Base-by-base conservation (phyloP, 345 rosid genomes). In the Bruguiera parviflora region DNA sequence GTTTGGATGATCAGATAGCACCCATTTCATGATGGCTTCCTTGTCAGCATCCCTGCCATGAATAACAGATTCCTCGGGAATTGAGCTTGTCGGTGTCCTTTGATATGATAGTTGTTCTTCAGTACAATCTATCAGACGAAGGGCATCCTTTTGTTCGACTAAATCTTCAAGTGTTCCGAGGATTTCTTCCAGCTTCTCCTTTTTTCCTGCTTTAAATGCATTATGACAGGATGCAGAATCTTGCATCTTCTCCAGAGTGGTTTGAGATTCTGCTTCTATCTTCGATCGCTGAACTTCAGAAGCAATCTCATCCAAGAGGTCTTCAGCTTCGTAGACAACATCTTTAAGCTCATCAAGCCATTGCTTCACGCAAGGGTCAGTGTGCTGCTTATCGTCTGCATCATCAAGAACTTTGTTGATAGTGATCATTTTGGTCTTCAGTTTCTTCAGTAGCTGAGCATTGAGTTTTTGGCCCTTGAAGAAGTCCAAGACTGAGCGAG, bases 21-120 rank as follows among this genome's bases (percentile, higher is more conserved):
- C 15, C 19, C 11, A 0, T 4, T 47, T 13, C 18, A 74, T 25
- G 56, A 74, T 63, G 20, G 64, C 68, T 74, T 74, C 72, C 59
- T 22, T 63, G 20, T 74, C 77, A 31, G 11, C 53, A 37, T 68
- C 65, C 69, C 78, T 74, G 21, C 73, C 73, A 57, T 56, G 68
- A 1, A 47, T 67, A 43, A 24, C 37, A 10, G 64, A 57, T 31
- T 64, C 69, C 19, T 55, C 49, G 8, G 10, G 29, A 1, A 77
- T 11, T 4, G 73, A 74, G 33, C 70, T 74, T 10, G 78, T 65
- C 0, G 73, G 73, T 21, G 16, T 53, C 61, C 39, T 75, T 9
- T 24, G 59, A 0, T 27, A 53, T 6, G 55, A 24, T 19, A 37
- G 28, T 24, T 74, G 43, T 32, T 56, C 70, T 2, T 65, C 55